These are phyloP conservation scores for Ganoderma resinaceum DNA, from an alignment of 1,284 basidiomycete genomes.

Conservation along the genomic window DNA sequence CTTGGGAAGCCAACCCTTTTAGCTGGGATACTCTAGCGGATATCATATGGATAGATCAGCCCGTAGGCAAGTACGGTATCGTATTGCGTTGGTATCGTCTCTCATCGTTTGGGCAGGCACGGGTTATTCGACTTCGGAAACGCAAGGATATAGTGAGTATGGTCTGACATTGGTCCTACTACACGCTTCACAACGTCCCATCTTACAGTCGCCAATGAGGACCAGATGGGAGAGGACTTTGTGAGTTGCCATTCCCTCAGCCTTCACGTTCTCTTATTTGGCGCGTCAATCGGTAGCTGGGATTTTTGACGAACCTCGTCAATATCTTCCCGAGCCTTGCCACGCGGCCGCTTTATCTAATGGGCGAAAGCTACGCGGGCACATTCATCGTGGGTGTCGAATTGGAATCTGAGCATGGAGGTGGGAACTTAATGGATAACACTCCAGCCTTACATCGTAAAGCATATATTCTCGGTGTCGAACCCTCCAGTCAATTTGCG, in stretches of 20 bases:
- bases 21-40: slow-evolving; percentile 68
- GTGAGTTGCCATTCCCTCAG: slow-evolving; percentile 47
- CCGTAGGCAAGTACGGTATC: slow-evolving; percentile 46
- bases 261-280: not conserved
- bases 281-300: slow-evolving; percentile 20
- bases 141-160: slow-evolving; percentile 57
- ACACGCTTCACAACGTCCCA: not conserved
- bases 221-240: slow-evolving; percentile 73
- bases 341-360: slow-evolving; percentile 37
- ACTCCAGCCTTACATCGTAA: slow-evolving; percentile 76
- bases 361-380: slow-evolving; percentile 41
- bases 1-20: slow-evolving; percentile 54
- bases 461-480: slow-evolving; percentile 63
- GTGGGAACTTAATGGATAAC: no score
- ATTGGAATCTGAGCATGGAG: not conserved
- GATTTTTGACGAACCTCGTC: slow-evolving; percentile 34
- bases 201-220: slow-evolving; percentile 63
- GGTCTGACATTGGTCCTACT: slow-evolving; percentile 26
- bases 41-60: slow-evolving; percentile 74
- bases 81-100: slow-evolving; percentile 13
- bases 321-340: slow-evolving; percentile 37
- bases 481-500: slow-evolving; percentile 69
- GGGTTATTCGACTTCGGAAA: slow-evolving; percentile 69
- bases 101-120: slow-evolving; percentile 47
- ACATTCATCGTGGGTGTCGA: slow-evolving; percentile 44